These are phyloP conservation scores for Verticillium nonalfalfae DNA, from an alignment of 2,329 filamentous ascomycete genomes.

Conservation along the genomic window DNA sequence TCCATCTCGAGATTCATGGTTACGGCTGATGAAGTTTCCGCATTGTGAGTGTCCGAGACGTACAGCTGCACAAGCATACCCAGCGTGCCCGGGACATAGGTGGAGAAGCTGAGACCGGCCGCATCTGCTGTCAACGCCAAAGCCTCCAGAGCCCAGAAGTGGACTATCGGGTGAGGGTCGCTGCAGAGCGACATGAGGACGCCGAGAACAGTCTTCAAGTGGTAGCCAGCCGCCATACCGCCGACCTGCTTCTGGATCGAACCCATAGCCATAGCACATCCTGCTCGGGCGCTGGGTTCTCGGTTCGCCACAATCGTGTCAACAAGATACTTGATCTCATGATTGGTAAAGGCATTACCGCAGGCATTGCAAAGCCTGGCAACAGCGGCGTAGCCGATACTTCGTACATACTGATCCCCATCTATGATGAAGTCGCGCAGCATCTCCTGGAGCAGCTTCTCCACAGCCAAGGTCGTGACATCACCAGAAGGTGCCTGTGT, in stretches of 20 bases:
- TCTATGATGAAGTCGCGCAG: conserved; percentile 68
- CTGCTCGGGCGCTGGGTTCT: conserved; percentile 87
- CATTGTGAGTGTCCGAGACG: conserved; percentile 83
- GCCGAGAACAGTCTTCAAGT: conserved; percentile 94
- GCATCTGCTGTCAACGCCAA: conserved; percentile 83
- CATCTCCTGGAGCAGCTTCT: conserved; percentile 77
- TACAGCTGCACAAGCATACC: conserved; percentile 94
- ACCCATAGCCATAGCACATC: conserved; percentile 88
- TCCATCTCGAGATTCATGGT: conserved; percentile 90
- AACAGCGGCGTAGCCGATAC: conserved; percentile 76
- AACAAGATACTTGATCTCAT: conserved; percentile 84
- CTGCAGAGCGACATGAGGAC: conserved; percentile 97
- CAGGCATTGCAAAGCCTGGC: conserved; percentile 79
- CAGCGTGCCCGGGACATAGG: conserved; percentile 82
- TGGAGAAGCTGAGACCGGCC: conserved; percentile 84
- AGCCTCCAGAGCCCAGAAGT: conserved; percentile 93
- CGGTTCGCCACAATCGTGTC: conserved; percentile 92
- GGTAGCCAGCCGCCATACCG: conserved; percentile 93
- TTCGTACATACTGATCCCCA: conserved; percentile 78
- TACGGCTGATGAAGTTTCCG: conserved; percentile 70
- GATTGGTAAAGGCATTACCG: conserved; percentile 82
- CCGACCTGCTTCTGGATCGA: conserved; percentile 93
- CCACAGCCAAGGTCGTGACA: conserved; percentile 67
- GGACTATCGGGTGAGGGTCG: conserved; percentile 89
- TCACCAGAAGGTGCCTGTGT: conserved; percentile 67